These are phyloP conservation scores for Asterella californica DNA, from an alignment of 225 moss, liverwort and hornwort species.

Conservation along the genomic window DNA sequence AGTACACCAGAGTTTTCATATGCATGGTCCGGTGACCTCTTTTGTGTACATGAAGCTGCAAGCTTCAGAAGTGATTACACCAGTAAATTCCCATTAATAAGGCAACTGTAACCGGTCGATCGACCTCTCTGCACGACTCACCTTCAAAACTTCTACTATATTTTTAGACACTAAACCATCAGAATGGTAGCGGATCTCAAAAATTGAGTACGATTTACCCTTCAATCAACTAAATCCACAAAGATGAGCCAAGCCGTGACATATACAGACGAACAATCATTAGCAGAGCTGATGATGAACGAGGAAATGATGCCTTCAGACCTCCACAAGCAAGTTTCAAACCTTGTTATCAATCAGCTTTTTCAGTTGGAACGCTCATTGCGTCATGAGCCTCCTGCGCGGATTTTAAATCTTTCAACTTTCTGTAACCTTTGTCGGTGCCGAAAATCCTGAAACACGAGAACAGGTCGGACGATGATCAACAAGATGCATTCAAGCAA, in stretches of 20 bases:
- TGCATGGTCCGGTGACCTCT: slow-evolving; percentile 6
- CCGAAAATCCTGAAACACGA: slow-evolving; percentile 53
- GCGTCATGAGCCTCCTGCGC: slow-evolving; percentile 13
- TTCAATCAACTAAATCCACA: slow-evolving; percentile 24
- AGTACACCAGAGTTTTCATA: background rate
- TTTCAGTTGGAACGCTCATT: slow-evolving; percentile 16
- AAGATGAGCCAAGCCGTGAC: slow-evolving; percentile 16
- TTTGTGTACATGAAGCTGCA: slow-evolving; percentile 20
- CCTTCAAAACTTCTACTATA: slow-evolving; percentile 2
- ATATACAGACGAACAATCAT: slow-evolving; percentile 30
- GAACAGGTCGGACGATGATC: background rate
- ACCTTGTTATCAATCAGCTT: slow-evolving; percentile 21
- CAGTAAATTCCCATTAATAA: background rate
- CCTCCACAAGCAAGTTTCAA: background rate
- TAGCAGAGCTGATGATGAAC: slow-evolving; percentile 15
- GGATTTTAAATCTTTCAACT: slow-evolving; percentile 56
- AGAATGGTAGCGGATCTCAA: slow-evolving; percentile 21
- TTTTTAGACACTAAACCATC: slow-evolving; percentile 10
- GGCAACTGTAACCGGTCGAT: slow-evolving; percentile 12
- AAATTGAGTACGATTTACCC: slow-evolving; percentile 23
- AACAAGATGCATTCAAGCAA: background rate
- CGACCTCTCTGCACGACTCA: slow-evolving; percentile 9
- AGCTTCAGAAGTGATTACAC: slow-evolving; percentile 21
- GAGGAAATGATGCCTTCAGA: background rate
- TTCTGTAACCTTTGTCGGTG: slow-evolving; percentile 63